Evolutionary conservation across 2,329 filamentous ascomycete species (phyloP).

Genomic region (Eurotiales sp.): DNA sequence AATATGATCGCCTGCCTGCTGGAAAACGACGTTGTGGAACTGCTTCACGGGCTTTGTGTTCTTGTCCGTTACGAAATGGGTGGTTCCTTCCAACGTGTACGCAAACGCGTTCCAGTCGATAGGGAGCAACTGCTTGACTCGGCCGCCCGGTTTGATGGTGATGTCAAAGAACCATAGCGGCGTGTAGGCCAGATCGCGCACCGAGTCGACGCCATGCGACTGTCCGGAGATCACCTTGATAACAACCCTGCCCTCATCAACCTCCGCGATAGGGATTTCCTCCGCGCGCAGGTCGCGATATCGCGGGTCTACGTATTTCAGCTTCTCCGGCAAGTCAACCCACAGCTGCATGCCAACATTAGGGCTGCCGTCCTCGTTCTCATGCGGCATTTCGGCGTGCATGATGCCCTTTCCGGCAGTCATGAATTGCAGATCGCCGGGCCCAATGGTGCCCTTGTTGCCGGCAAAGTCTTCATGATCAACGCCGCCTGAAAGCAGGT

Average conservation of each 20-base stretch:
- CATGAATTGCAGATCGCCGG: slow-evolving; percentile 97
- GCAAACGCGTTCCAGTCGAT: slow-evolving; percentile 84
- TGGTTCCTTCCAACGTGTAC: slow-evolving; percentile 75
- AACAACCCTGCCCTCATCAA: slow-evolving; percentile 68
- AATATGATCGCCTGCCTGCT: slow-evolving; percentile 71
- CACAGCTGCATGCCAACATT: slow-evolving; percentile 92
- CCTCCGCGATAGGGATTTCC: slow-evolving; percentile 73
- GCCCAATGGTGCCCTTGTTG: slow-evolving; percentile 74
- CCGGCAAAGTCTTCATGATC: slow-evolving; percentile 93
- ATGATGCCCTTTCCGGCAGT: slow-evolving; percentile 88
- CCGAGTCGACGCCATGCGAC: slow-evolving; percentile 76
- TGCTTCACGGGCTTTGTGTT: slow-evolving; percentile 39
- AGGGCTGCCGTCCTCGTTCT: slow-evolving; percentile 68
- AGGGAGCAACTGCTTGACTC: slow-evolving; percentile 70
- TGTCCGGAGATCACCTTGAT: slow-evolving; percentile 90
- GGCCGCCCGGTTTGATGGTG: slow-evolving; percentile 72
- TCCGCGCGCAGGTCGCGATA: slow-evolving; percentile 77
- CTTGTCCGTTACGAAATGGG: slow-evolving; percentile 55
- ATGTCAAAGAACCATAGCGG: slow-evolving; percentile 95
- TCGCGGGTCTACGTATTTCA: slow-evolving; percentile 86
- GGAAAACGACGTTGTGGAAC: slow-evolving; percentile 88
- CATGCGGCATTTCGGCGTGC: slow-evolving; percentile 90
- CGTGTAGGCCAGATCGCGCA: slow-evolving; percentile 90
- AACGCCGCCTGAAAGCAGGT: slow-evolving; percentile 77
- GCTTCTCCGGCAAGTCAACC: slow-evolving; percentile 79